phyloP scores from a whole-genome alignment of 306 rosid genomes.

The Casuarina equisetifolia region DNA sequence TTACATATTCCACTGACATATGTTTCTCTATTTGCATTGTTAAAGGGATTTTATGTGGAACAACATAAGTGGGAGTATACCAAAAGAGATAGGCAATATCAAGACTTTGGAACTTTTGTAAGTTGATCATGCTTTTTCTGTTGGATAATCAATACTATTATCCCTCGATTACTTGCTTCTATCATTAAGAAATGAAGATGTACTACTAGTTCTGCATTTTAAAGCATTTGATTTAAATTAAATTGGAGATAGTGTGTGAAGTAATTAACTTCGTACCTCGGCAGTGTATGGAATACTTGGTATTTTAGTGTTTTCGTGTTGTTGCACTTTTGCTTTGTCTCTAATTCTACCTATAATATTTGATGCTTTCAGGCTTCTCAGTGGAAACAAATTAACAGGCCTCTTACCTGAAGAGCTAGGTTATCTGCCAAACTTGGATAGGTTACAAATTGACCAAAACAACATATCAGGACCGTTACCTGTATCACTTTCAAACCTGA shows the following conservation, averaged over 20 bases:
- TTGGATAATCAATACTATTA: conserved; percentile 13
- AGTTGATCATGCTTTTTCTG: conserved; percentile 36
- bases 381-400: conserved; percentile 78
- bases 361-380: conserved; percentile 62
- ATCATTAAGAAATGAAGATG: background rate
- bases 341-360: conserved; percentile 7
- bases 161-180: background rate
- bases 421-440: conserved; percentile 54
- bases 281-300: background rate
- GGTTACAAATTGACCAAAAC: conserved; percentile 81
- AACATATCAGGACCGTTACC: conserved; percentile 74
- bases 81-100: conserved; percentile 79
- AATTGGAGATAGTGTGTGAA: background rate
- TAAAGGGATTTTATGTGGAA: conserved; percentile 96
- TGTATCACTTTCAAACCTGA: conserved; percentile 63
- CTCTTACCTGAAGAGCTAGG: conserved; percentile 83
- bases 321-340: conserved; percentile 4
- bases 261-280: conserved; percentile 3
- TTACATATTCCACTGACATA: conserved; percentile 34
- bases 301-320: background rate
- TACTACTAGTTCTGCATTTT: background rate
- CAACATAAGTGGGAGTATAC: conserved; percentile 71
- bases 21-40: conserved; percentile 29
- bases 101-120: conserved; percentile 71
- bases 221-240: background rate